Evolutionary conservation across 2,329 filamentous ascomycete species (phyloP), one percentile per base, ranked within the genome.

Genomic region (Ilyonectria sp.): DNA sequence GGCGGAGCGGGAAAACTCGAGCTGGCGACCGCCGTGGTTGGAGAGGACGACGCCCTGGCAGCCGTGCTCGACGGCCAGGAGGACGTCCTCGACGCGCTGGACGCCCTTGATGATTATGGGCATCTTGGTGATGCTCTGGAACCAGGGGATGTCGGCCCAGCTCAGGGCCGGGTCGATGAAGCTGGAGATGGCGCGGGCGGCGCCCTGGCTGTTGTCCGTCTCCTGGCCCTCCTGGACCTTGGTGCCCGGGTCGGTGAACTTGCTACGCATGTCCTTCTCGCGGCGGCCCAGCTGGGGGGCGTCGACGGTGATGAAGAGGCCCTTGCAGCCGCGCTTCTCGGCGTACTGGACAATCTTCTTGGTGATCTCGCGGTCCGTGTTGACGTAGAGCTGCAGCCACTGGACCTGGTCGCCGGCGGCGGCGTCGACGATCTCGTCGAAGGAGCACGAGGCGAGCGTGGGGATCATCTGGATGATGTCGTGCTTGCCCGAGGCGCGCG

Each of bases 381-480:
- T 99, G 74, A 99, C 94, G 83, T 98, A 97, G 1, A 99, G 89
- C 83, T 99, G 96, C 73, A 99, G 86, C 96, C 96, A 99, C 82
- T 98, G 96, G 5, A 94, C 90, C 81, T 98, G 95, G 69, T 92
- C 91, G 50, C 89, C 93, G n/a, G 69, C 64, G 33, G 87, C 89
- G 19, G 95, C 96, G 80, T 98, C 96, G 71, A 97, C 86, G 67
- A 99, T 97, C 82, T 99, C 95, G 83, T 99, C 96, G 76, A 99
- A 98, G 1, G 94, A 96, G 85, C 96, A 98, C 2, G 94, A 98
- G 2, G 96, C 96, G 7, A 99, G 87, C 3, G 96, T 99, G 2
- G 96, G 96, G 69, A 99, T 98, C 96, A 99, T 99, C 82, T 99
- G 96, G 69, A 98, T 89, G 58, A 98, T 92, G 78, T 95, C 90